These are phyloP conservation scores for Pterulicium gracile DNA, from an alignment of 1,284 basidiomycete species.

Conservation along the genomic window DNA sequence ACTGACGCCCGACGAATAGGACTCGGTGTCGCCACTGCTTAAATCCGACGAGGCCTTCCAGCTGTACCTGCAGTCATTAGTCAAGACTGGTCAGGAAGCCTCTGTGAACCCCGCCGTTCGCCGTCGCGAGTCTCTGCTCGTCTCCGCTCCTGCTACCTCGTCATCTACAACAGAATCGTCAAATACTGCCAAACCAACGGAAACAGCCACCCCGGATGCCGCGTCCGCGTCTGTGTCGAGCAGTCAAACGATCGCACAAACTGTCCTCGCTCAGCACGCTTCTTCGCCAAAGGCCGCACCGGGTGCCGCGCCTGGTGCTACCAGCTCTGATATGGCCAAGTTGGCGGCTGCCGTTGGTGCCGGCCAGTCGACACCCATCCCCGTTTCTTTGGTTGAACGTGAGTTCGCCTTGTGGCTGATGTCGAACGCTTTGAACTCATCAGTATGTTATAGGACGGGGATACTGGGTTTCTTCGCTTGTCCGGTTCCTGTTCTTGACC, in stretches of 20 bases:
- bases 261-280: conserved; percentile 33
- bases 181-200: conserved; percentile 12
- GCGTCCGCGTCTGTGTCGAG: conserved; percentile 18
- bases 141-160: conserved; percentile 18
- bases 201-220: conserved; percentile 7
- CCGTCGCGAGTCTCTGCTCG: conserved; percentile 53
- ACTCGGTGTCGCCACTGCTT: conserved; percentile 53
- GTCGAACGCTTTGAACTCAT: conserved; percentile 3
- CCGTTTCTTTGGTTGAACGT: conserved; percentile 76
- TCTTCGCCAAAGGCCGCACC: conserved; percentile 12
- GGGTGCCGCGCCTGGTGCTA: conserved; percentile 13
- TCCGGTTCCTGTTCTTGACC: conserved; percentile 48
- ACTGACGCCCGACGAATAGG: conserved; percentile 26
- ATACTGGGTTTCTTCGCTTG: conserved; percentile 48
- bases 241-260: conserved; percentile 48
- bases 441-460: conserved; percentile 30
- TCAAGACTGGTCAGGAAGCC: conserved; percentile 44
- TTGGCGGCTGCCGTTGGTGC: conserved; percentile 30
- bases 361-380: conserved; percentile 50
- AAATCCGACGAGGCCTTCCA: conserved; percentile 61
- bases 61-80: conserved; percentile 57
- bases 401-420: background rate
- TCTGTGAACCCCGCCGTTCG: conserved; percentile 55
- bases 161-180: conserved; percentile 9
- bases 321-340: conserved; percentile 28